A percentile compares a stretch with the other conserved stretches of the same genome.
These are phyloP conservation scores for Cucumis sativus DNA, from an alignment of 306 rosid genomes.

Conservation along the genomic window DNA sequence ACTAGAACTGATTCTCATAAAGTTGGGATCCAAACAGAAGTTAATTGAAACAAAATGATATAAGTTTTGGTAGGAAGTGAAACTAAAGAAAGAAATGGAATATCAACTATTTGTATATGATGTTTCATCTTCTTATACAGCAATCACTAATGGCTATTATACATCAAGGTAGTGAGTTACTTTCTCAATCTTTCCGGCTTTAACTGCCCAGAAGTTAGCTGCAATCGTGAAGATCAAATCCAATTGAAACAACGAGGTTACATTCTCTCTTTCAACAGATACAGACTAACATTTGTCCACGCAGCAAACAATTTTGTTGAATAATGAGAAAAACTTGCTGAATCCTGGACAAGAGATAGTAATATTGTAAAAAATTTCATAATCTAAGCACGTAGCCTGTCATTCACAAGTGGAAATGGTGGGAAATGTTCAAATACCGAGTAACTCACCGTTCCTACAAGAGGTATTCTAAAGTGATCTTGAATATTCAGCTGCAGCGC, in stretches of 20 bases:
- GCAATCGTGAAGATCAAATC: not conserved
- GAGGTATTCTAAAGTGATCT: constrained; percentile 23
- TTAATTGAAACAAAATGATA: not conserved
- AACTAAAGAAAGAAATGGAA: not conserved
- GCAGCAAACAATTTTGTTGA: not conserved
- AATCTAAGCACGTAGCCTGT: not conserved
- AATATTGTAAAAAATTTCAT: not conserved
- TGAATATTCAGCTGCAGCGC: constrained; percentile 54
- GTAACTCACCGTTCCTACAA: not conserved
- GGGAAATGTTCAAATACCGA: not conserved
- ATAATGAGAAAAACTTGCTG: not conserved
- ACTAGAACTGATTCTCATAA: not conserved
- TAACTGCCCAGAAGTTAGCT: not conserved
- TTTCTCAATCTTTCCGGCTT: not conserved
- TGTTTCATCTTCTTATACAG: not conserved
- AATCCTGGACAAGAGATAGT: not conserved
- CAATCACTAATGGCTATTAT: not conserved
- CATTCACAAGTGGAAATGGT: not conserved
- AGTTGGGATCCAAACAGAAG: not conserved
- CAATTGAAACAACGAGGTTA: not conserved
- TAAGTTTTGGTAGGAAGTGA: not conserved
- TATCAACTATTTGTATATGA: not conserved
- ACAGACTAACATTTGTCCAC: not conserved
- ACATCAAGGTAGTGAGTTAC: not conserved
- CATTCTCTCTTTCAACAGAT: not conserved